phyloP scores from a whole-genome alignment of 2,329 filamentous ascomycete species.

The Zopfia rhizophila region DNA sequence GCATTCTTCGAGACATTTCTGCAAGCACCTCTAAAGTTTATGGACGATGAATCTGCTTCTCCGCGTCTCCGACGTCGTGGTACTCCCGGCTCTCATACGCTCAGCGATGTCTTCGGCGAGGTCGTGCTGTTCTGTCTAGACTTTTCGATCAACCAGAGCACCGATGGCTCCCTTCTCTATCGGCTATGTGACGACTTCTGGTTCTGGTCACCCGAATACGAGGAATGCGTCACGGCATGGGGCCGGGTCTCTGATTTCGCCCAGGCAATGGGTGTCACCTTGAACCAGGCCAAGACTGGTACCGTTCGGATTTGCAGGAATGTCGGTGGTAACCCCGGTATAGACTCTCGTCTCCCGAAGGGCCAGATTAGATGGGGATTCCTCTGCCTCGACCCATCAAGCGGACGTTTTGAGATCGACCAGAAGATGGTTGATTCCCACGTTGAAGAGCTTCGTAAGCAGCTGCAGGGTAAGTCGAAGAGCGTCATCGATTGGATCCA shows the following conservation, averaged over 20 bases:
- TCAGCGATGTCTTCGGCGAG: constrained; percentile 61
- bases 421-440: constrained; percentile 45
- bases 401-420: constrained; percentile 45
- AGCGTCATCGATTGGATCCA: constrained; percentile 48
- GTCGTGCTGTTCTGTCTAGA: constrained; percentile 61
- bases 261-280: constrained; percentile 54
- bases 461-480: constrained; percentile 41
- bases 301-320: constrained; percentile 48
- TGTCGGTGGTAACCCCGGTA: constrained; percentile 1
- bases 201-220: constrained; percentile 57
- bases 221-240: constrained; percentile 57
- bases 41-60: constrained; percentile 43
- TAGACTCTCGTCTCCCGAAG: constrained; percentile 37
- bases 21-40: constrained; percentile 58
- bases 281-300: constrained; percentile 56
- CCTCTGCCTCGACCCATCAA: constrained; percentile 36
- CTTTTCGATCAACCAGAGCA: constrained; percentile 56
- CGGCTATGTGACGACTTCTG: constrained; percentile 63
- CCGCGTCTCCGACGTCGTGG: constrained; percentile 56
- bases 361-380: constrained; percentile 48
- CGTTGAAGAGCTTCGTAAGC: constrained; percentile 40
- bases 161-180: constrained; percentile 55
- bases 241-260: constrained; percentile 55
- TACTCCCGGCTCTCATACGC: constrained; percentile 58
- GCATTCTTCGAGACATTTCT: constrained; percentile 59